These are phyloP conservation scores for Entonaema liquescens DNA, from an alignment of 495 filamentous ascomycete genomes.

Conservation along the genomic window DNA sequence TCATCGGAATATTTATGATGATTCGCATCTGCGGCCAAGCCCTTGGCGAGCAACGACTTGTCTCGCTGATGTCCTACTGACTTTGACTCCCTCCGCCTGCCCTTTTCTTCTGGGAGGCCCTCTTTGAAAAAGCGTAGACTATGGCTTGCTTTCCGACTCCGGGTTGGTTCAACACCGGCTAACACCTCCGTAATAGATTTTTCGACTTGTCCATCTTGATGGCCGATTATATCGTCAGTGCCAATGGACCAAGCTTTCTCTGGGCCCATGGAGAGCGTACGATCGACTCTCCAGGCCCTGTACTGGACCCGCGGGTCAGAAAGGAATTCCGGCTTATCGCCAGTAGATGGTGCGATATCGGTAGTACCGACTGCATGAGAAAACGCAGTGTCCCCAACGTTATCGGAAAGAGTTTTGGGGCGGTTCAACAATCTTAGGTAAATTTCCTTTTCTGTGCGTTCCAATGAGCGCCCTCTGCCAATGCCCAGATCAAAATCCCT, in stretches of 20 bases:
- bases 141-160: constrained; percentile 94
- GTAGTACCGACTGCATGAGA: constrained; percentile 17
- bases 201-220: constrained; percentile 69
- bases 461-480: constrained; percentile 50
- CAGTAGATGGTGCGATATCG: constrained; percentile 22
- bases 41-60: constrained; percentile 43
- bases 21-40: constrained; percentile 20
- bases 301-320: constrained; percentile 51
- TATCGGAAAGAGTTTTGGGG: constrained; percentile 38
- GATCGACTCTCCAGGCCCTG: constrained; percentile 56
- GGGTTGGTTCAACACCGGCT: constrained; percentile 77
- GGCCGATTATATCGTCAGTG: constrained; percentile 48
- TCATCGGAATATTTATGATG: constrained; percentile 18
- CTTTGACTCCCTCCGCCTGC: constrained; percentile 53
- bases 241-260: constrained; percentile 68
- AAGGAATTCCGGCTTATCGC: constrained; percentile 28
- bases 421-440: constrained; percentile 37
- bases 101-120: constrained; percentile 70
- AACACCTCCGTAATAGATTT: constrained; percentile 85
- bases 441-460: constrained; percentile 56
- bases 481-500: constrained; percentile 46
- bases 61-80: constrained; percentile 43
- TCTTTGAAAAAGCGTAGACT: constrained; percentile 92
- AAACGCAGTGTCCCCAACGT: constrained; percentile 49
- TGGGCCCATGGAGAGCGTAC: constrained; percentile 51